Evolutionary conservation across 2,329 filamentous ascomycete genomes (phyloP).

Genomic region (Arthrocladium fulminans): DNA sequence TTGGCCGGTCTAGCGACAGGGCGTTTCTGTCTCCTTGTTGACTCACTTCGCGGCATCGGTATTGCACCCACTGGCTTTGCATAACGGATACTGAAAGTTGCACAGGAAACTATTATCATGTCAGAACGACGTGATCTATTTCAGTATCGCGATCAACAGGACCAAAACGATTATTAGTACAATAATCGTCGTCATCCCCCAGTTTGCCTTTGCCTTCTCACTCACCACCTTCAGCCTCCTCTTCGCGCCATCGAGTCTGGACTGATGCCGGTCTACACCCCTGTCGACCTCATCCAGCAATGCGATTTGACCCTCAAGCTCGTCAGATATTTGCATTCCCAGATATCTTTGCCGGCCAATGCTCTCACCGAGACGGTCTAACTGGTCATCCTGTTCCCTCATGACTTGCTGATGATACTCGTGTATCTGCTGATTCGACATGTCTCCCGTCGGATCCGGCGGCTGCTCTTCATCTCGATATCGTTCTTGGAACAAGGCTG

Average conservation of each 20-base stretch:
- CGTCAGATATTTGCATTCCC: constrained; percentile 91
- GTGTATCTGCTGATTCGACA: constrained; percentile 81
- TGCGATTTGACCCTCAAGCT: constrained; percentile 81
- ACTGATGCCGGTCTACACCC: constrained; percentile 70
- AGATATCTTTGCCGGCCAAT: constrained; percentile 86
- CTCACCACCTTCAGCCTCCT: constrained; percentile 63
- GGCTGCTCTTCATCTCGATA: constrained; percentile 43
- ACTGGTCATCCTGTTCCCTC: constrained; percentile 81
- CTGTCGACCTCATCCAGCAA: constrained; percentile 84
- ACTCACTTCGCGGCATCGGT: no score
- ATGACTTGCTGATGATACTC: constrained; percentile 72
- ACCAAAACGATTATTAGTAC: constrained; percentile 73
- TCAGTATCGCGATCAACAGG: constrained; percentile 71
- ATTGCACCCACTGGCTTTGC: no score
- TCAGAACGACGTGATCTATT: no score
- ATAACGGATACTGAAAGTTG: no score
- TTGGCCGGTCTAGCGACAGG: no score
- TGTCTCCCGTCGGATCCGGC: constrained; percentile 50
- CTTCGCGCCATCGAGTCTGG: constrained; percentile 65
- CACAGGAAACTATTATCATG: no score
- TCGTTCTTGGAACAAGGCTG: constrained; percentile 48
- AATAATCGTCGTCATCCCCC: constrained; percentile 75
- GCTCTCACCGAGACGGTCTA: constrained; percentile 77
- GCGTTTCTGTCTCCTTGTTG: no score
- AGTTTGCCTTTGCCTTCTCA: constrained; percentile 69